Percentiles rank a stretch among this genome's conserved stretches.
These are phyloP conservation scores for Climacium dendroides DNA, from an alignment of 225 moss, liverwort and hornwort species.

Conservation along the genomic window DNA sequence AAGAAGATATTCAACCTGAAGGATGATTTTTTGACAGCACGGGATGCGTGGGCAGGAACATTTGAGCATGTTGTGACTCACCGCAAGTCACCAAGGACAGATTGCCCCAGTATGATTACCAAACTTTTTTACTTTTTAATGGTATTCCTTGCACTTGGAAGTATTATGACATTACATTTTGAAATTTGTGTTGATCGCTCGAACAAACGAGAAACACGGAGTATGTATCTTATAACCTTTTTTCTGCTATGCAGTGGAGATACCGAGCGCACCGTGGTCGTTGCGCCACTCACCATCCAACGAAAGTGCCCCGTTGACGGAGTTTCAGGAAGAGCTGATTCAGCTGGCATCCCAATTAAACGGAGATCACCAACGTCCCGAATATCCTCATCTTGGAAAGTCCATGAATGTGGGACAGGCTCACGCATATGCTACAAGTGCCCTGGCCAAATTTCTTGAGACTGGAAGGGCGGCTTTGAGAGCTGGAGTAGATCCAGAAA, in stretches of 20 bases:
- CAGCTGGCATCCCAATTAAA: conserved; percentile 93
- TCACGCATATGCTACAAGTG: conserved; percentile 49
- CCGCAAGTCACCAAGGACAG: conserved; percentile 70
- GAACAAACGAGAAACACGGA: neutral
- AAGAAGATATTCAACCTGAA: conserved; percentile 82
- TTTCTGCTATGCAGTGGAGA: conserved; percentile 43
- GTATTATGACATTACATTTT: neutral
- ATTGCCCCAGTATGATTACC: conserved; percentile 68
- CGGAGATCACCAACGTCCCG: conserved; percentile 55
- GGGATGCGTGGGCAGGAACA: conserved; percentile 97
- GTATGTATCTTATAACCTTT: neutral
- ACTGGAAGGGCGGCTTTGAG: conserved; percentile 51
- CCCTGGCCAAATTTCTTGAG: conserved; percentile 58
- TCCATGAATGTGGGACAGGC: conserved; percentile 75
- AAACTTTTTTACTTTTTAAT: neutral
- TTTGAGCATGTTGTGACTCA: conserved; percentile 64
- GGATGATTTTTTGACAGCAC: conserved; percentile 67
- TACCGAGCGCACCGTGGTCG: conserved; percentile 92
- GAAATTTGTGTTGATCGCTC: neutral
- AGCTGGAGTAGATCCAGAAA: conserved; percentile 64
- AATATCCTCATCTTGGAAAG: conserved; percentile 74
- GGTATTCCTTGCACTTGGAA: neutral
- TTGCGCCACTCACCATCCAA: conserved; percentile 74
- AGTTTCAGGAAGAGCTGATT: conserved; percentile 90
- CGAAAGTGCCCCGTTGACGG: conserved; percentile 65